Evolutionary conservation across 2,329 filamentous ascomycete genomes (phyloP), one percentile per base, ranked within the genome.

Genomic region (Alternaria sp.): DNA sequence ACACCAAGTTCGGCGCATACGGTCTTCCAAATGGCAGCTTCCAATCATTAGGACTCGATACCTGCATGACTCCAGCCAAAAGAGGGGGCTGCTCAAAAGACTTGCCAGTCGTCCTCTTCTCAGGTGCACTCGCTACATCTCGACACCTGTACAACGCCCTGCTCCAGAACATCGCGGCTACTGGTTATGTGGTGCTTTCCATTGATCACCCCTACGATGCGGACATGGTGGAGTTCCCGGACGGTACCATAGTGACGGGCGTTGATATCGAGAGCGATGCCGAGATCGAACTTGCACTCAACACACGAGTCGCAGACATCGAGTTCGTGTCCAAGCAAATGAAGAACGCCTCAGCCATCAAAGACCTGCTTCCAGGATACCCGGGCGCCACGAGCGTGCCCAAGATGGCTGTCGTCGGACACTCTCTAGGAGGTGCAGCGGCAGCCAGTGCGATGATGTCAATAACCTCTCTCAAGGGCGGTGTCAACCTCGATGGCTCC

Each of bases 121-220:
- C 81, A 0, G 80, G 83, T 1, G 85, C 83, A 3, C 76, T 82
- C n/a, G 80, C 79, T 4, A 79, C 79, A 19, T 81, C 83, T 0
- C 78, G 84, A 1, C 69, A 83, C 2, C 46, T 84, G 0, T 83
- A 86, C 67, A 80, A 74, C 8, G 78, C 76, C 4, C 78, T 83
- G 68, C 80, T 83, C 4, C 79, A 81, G 13, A 81, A 82, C 1
- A 71, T 87, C 2, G 83, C 85, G 0, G 83, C 82, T 36, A 73
- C 80, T 7, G 85, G 85, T 0, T 85, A 82, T 55, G 67, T 81
- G 0, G 82, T 87, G 4, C 70, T 86, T 15, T 79, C 84, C 0
- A 73, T 87, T 13, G 85, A 87, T 52, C 85, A 86, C 30, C 79
- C 84, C 0, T 85, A 83, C 59, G 85, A 87, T 43, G 77, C 82